Percentiles rank a stretch among this genome's conserved stretches.
Evolutionary conservation across 2,329 filamentous ascomycete genomes (phyloP).

Genomic region (Ascochyta viciae-villosae): DNA sequence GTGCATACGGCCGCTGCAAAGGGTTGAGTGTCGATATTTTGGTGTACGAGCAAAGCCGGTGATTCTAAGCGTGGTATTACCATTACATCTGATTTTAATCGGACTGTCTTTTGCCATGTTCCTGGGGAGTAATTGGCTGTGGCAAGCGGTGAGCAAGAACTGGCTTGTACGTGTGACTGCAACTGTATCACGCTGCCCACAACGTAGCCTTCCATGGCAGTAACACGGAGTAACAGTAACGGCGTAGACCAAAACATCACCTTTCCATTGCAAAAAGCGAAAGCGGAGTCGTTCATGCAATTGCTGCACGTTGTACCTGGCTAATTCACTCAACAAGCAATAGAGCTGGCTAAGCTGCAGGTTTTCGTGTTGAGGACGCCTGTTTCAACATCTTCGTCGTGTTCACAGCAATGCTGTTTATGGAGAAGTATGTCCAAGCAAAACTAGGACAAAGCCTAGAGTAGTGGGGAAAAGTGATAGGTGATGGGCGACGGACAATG

Average conservation of each 20-base stretch:
- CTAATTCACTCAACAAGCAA: too few relatives aligned
- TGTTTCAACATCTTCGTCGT: too few relatives aligned
- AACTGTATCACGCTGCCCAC: background rate
- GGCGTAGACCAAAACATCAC: constrained; percentile 4
- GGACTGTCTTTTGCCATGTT: too few relatives aligned
- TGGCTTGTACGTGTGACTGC: background rate
- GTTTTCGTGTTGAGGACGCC: too few relatives aligned
- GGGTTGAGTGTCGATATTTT: constrained; percentile 8
- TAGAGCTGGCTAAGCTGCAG: too few relatives aligned
- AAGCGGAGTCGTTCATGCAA: background rate
- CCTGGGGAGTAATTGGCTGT: background rate
- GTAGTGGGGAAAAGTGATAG: background rate
- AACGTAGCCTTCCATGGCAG: background rate
- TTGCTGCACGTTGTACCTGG: background rate
- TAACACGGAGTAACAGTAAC: background rate
- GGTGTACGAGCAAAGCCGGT: background rate
- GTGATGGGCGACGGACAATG: background rate
- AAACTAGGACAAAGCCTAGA: background rate
- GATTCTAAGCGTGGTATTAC: background rate
- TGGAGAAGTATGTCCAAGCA: background rate
- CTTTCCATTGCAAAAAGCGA: background rate
- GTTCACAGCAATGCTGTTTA: too few relatives aligned
- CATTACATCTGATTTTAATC: background rate
- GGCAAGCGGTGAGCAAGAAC: background rate
- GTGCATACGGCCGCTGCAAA: background rate